phyloP scores from a whole-genome alignment of 768 basidiomycete species.

The Tulasnella sp. region DNA sequence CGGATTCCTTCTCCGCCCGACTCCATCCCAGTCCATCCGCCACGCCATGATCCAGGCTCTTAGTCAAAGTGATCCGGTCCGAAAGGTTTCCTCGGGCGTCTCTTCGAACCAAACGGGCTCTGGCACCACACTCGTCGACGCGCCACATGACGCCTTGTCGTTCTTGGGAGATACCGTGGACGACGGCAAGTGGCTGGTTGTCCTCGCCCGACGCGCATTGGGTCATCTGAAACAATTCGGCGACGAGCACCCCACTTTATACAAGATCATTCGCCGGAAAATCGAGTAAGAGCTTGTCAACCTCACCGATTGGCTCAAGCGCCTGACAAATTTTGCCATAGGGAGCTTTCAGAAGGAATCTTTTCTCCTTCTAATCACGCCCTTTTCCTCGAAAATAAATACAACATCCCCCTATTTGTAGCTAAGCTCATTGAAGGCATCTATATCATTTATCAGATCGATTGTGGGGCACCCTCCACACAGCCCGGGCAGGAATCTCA shows the following conservation, averaged over 20 bases:
- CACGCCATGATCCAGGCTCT: too few species aligned
- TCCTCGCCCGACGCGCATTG: background rate
- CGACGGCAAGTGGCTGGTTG: background rate
- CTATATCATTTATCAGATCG: constrained; percentile 40
- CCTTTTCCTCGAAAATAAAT: background rate
- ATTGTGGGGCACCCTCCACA: constrained; percentile 1
- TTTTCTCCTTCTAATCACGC: background rate
- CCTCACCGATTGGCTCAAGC: too few species aligned
- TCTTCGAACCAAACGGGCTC: too few species aligned
- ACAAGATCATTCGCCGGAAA: background rate
- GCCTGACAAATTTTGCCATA: too few species aligned
- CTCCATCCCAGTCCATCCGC: too few species aligned
- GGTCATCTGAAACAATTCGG: background rate
- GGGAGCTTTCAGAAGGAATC: background rate
- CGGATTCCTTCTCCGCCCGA: background rate
- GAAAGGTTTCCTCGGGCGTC: too few species aligned
- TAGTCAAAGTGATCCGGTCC: too few species aligned
- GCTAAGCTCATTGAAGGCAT: constrained; percentile 59
- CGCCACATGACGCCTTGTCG: background rate
- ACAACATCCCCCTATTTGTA: constrained; percentile 56
- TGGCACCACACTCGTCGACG: too few species aligned
- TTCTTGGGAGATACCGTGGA: background rate
- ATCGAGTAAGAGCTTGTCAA: background rate
- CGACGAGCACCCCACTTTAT: background rate
- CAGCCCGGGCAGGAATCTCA: too few species aligned